Conservation (phyloP, 2,329 filamentous ascomycete species). For the Colletotrichum navitas region DNA sequence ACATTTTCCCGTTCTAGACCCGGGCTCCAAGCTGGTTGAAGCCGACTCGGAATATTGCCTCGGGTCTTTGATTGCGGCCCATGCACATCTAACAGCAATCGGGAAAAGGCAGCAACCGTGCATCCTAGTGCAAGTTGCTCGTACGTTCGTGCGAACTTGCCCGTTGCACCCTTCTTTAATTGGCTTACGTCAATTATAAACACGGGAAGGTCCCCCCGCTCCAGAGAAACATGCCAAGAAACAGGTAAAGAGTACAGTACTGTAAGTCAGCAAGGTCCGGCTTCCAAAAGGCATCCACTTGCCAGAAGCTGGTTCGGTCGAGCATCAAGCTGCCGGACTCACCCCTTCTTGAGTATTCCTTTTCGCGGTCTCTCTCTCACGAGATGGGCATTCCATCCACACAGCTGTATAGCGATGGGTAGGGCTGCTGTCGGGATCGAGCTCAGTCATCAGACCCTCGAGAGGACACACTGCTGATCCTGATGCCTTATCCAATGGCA, state of each 20-base stretch:
- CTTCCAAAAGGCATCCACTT: not conserved
- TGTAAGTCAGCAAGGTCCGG: not conserved
- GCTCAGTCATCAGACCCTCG: conserved; percentile 5
- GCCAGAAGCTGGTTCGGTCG: not conserved
- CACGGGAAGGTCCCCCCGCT: no score
- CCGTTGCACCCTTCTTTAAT: not conserved
- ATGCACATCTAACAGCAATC: not conserved
- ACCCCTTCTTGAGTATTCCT: not conserved
- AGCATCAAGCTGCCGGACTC: not conserved
- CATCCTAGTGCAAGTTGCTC: not conserved
- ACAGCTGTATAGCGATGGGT: not conserved
- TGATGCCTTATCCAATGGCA: conserved; percentile 33
- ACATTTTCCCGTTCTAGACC: not conserved
- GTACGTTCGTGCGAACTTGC: not conserved
- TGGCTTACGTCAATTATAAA: not conserved
- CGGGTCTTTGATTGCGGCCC: not conserved
- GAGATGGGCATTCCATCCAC: not conserved
- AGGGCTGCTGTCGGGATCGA: conserved; percentile 12
- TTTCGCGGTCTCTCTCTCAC: not conserved
- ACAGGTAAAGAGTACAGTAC: not conserved
- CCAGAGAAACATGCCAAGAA: not conserved
- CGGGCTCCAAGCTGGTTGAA: not conserved
- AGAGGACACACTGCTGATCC: conserved; percentile 21
- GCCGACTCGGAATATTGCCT: not conserved
- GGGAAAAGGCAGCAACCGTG: not conserved